A percentile compares a stretch with the other conserved stretches of the same genome.
Conservation (phyloP, 257 asterid species). For the Marsdenia floribunda region DNA sequence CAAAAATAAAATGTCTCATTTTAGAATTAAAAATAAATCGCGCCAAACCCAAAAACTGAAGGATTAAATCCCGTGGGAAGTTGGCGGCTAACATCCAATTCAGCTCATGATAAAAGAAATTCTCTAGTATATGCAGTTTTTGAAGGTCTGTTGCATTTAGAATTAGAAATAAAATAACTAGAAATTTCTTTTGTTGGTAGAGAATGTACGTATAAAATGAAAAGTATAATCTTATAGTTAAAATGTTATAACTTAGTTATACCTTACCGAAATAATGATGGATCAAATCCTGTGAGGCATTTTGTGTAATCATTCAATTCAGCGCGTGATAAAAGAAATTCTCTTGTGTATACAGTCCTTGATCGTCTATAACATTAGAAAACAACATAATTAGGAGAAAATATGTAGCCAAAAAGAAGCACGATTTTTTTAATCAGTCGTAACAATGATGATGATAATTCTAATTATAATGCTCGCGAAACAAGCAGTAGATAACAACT, state of each 20-base stretch:
- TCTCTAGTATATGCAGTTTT: too few relatives aligned
- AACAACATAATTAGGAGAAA: not conserved
- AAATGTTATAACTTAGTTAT: too few relatives aligned
- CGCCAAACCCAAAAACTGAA: too few relatives aligned
- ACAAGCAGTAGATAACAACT: not conserved
- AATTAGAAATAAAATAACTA: too few relatives aligned
- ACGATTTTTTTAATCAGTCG: not conserved
- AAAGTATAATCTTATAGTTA: too few relatives aligned
- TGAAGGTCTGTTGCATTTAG: too few relatives aligned
- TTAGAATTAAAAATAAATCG: not conserved
- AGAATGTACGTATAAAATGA: too few relatives aligned
- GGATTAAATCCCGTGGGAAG: too few relatives aligned
- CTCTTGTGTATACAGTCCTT: slow-evolving; percentile 15
- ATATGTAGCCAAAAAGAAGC: not conserved
- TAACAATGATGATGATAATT: not conserved
- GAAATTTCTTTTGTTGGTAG: too few relatives aligned
- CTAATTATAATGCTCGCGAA: not conserved
- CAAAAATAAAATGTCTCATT: not conserved
- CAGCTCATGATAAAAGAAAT: too few relatives aligned
- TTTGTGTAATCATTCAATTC: slow-evolving; percentile 28
- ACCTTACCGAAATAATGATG: slow-evolving; percentile 32
- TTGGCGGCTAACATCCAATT: too few relatives aligned
- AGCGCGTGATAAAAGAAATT: slow-evolving; percentile 34
- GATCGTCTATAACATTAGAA: slow-evolving; percentile 3
- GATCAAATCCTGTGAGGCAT: slow-evolving; percentile 36